A percentile compares a stretch with the other conserved stretches of the same genome.
Conservation (phyloP, 495 filamentous ascomycete genomes). For the Jackrogersella multiformis region DNA sequence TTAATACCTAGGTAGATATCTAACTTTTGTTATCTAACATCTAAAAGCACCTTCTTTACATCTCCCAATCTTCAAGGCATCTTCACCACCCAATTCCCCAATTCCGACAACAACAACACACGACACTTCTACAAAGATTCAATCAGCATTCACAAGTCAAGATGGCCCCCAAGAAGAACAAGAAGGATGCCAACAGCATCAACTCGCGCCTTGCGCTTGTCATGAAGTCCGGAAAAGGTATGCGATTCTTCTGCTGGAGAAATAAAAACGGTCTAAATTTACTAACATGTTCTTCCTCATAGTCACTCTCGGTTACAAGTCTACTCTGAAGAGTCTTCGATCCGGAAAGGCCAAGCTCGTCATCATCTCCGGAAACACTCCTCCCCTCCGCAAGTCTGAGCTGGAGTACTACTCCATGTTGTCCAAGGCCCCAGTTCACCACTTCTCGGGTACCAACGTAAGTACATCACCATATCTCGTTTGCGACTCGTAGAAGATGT, state of each 20-base stretch:
- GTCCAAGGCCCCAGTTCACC: conserved; percentile 91
- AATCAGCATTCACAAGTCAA: conserved; percentile 31
- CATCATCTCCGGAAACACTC: conserved; percentile 90
- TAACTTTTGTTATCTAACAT: conserved; percentile 13
- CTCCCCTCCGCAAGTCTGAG: conserved; percentile 94
- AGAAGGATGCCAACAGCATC: conserved; percentile 86
- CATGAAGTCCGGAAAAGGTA: conserved; percentile 94
- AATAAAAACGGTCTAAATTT: conserved; percentile 12
- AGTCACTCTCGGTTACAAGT: conserved; percentile 93
- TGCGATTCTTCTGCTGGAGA: conserved; percentile 28
- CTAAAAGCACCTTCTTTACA: too few species aligned
- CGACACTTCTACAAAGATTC: conserved; percentile 34
- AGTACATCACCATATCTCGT: conserved; percentile 55
- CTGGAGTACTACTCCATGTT: conserved; percentile 93
- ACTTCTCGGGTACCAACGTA: conserved; percentile 97
- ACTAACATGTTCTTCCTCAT: conserved; percentile 24
- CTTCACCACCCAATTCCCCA: conserved; percentile 3
- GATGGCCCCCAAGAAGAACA: conserved; percentile 95
- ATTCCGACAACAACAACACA: conserved; percentile 41
- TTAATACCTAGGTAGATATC: conserved; percentile 7
- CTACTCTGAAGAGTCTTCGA: conserved; percentile 94
- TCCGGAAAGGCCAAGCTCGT: conserved; percentile 82
- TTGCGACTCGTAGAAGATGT: conserved; percentile 27
- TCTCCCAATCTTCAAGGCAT: background rate
- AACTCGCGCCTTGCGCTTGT: conserved; percentile 77